Conservation (phyloP, 176 grass and related monocot genomes). For the Tuctoria greenei region DNA sequence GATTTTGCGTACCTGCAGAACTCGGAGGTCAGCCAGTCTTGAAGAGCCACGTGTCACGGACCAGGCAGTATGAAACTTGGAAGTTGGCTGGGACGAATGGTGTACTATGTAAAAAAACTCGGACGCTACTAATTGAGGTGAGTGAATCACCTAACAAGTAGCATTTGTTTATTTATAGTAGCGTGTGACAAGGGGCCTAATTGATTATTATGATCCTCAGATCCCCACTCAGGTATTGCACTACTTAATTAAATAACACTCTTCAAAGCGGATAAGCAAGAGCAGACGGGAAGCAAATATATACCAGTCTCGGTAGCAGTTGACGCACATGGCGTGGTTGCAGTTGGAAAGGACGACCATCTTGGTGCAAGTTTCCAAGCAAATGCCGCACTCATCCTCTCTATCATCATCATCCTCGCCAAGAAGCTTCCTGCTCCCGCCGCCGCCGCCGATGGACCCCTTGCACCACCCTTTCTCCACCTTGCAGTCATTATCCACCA, state of each 20-base stretch:
- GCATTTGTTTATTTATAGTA: slow-evolving; percentile 41
- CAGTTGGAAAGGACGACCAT: slow-evolving; percentile 95
- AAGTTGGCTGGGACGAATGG: slow-evolving; percentile 24
- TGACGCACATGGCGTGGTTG: slow-evolving; percentile 96
- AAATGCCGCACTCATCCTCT: slow-evolving; percentile 96
- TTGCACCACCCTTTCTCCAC: slow-evolving; percentile 57
- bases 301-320: slow-evolving; percentile 95
- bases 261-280: slow-evolving; percentile 44
- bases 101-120: not conserved
- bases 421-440: slow-evolving; percentile 48
- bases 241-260: slow-evolving; percentile 27
- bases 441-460: slow-evolving; percentile 36
- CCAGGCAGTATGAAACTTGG: not conserved
- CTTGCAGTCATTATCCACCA: slow-evolving; percentile 66
- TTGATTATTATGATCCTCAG: too few species aligned
- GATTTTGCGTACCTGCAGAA: slow-evolving; percentile 68
- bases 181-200: slow-evolving; percentile 35
- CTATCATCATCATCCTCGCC: slow-evolving; percentile 72
- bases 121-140: not conserved
- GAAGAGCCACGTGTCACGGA: not conserved
- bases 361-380: slow-evolving; percentile 91
- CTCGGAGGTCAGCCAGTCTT: slow-evolving; percentile 3
- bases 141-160: slow-evolving; percentile 12
- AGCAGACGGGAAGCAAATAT: not conserved
- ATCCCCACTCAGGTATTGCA: slow-evolving; percentile 21